Conservation (phyloP, 495 filamentous ascomycete genomes). For the Sphaerosporella brunnea region DNA sequence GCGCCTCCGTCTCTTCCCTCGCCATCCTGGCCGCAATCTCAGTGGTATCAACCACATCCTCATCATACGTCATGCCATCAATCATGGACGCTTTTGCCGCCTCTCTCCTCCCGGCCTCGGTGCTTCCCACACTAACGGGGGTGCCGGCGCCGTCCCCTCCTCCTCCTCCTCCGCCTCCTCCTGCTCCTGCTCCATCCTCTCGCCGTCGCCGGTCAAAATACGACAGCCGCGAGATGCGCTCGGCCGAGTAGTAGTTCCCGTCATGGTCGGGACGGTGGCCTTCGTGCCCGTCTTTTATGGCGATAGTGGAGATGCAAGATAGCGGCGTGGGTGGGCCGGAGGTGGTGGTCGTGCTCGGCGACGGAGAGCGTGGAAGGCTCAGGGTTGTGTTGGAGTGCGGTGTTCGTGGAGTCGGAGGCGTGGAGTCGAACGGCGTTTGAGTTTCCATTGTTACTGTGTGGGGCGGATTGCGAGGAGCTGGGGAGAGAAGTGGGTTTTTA, state of each 20-base stretch:
- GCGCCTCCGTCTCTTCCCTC: too few relatives aligned
- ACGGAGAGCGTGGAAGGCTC: slow-evolving; percentile 8
- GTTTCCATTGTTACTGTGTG: too few relatives aligned
- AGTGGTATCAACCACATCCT: slow-evolving; percentile 37
- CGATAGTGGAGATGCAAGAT: slow-evolving; percentile 25
- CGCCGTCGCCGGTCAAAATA: slow-evolving; percentile 13
- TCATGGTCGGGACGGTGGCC: slow-evolving; percentile 15
- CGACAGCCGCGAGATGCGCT: slow-evolving; percentile 14
- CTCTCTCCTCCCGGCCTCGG: slow-evolving; percentile 24
- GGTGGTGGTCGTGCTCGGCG: slow-evolving; percentile 1
- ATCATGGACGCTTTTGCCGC: slow-evolving; percentile 37
- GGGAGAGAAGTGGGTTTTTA: too few relatives aligned
- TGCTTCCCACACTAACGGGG: slow-evolving; percentile 15
- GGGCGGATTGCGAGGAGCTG: too few relatives aligned
- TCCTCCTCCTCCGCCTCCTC: background rate
- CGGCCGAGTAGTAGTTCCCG: slow-evolving; percentile 4
- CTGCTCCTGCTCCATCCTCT: background rate
- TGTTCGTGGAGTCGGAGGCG: background rate
- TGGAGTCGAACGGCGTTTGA: too few relatives aligned
- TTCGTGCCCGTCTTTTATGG: slow-evolving; percentile 27
- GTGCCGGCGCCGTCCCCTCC: background rate
- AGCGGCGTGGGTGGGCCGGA: slow-evolving; percentile 22
- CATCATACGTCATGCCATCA: slow-evolving; percentile 40
- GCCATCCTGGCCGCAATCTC: too few relatives aligned
- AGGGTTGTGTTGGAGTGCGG: slow-evolving; percentile 5